These are phyloP conservation scores for Asclepias syriaca DNA, from an alignment of 257 asterid genomes.

Conservation along the genomic window DNA sequence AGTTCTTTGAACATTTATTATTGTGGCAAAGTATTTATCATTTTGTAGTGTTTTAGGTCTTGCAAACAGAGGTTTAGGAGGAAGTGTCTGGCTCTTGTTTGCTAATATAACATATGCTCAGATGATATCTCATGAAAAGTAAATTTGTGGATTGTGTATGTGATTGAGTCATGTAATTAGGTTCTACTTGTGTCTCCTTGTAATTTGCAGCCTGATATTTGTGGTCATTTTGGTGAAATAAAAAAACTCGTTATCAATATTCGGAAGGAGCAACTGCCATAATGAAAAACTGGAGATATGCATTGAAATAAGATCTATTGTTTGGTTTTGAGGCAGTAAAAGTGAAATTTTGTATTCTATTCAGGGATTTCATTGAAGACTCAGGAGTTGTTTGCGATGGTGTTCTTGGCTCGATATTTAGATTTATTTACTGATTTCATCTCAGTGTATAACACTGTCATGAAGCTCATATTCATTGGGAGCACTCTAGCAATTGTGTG, in stretches of 20 bases:
- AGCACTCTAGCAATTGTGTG: conserved; percentile 86
- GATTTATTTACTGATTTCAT: conserved; percentile 79
- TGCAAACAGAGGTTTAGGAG: not conserved
- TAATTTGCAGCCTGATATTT: not conserved
- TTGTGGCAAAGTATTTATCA: not conserved
- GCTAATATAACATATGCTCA: not conserved
- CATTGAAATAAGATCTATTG: not conserved
- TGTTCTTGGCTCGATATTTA: conserved; percentile 84
- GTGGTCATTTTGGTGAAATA: not conserved
- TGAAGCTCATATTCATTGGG: conserved; percentile 85
- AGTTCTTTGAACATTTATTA: not conserved
- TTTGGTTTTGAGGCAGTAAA: not conserved
- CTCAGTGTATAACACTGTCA: conserved; percentile 71
- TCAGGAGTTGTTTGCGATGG: conserved; percentile 79
- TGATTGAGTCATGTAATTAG: not conserved
- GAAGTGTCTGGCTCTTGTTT: not conserved
- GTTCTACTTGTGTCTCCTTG: not conserved
- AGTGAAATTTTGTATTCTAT: conserved; percentile 11
- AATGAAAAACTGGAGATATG: not conserved
- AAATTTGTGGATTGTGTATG: not conserved
- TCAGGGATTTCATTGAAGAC: conserved; percentile 92
- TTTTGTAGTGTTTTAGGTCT: not conserved
- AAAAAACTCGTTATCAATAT: not conserved
- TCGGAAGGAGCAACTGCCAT: not conserved
- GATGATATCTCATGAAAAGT: not conserved